phyloP scores from a whole-genome alignment of 495 filamentous ascomycete genomes.

The Penicillium odoratum region DNA sequence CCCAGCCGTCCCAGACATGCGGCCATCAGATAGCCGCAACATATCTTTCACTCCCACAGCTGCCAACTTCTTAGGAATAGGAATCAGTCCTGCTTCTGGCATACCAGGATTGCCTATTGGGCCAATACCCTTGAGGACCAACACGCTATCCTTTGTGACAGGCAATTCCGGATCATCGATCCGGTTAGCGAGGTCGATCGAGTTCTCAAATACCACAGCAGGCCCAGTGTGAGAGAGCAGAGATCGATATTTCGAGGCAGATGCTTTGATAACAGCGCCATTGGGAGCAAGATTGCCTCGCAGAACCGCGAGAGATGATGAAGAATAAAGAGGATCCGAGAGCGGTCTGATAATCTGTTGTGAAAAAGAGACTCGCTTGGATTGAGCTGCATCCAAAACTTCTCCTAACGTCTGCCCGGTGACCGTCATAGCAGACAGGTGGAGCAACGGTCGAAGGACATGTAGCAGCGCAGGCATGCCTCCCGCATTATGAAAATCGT shows the following conservation, averaged over 20 bases:
- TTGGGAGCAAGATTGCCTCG: conserved; percentile 56
- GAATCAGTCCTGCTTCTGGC: conserved; percentile 67
- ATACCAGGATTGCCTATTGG: conserved; percentile 67
- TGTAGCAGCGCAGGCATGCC: conserved; percentile 62
- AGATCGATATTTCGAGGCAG: conserved; percentile 54
- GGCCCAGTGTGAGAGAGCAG: conserved; percentile 53
- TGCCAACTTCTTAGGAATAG: conserved; percentile 63
- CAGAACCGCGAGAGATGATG: conserved; percentile 54
- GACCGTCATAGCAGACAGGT: conserved; percentile 57
- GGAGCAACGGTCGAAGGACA: conserved; percentile 55
- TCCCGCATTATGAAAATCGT: conserved; percentile 67
- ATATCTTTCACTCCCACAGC: conserved; percentile 61
- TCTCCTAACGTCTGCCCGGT: conserved; percentile 60
- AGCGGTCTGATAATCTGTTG: conserved; percentile 53
- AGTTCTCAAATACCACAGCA: conserved; percentile 60
- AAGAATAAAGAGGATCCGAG: conserved; percentile 52
- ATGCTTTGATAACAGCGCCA: conserved; percentile 64
- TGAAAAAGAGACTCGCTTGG: conserved; percentile 42
- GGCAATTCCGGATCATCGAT: conserved; percentile 57
- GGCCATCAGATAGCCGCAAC: conserved; percentile 63
- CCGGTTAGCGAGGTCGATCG: conserved; percentile 55
- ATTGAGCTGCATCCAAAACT: conserved; percentile 47
- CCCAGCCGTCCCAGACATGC: conserved; percentile 69
- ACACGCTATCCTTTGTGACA: conserved; percentile 53
- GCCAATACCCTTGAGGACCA: conserved; percentile 62